Percentiles rank a stretch among this genome's conserved stretches.
These are phyloP conservation scores for Bipolaris sorokiniana DNA, from an alignment of 2,329 filamentous ascomycete genomes.

Conservation along the genomic window DNA sequence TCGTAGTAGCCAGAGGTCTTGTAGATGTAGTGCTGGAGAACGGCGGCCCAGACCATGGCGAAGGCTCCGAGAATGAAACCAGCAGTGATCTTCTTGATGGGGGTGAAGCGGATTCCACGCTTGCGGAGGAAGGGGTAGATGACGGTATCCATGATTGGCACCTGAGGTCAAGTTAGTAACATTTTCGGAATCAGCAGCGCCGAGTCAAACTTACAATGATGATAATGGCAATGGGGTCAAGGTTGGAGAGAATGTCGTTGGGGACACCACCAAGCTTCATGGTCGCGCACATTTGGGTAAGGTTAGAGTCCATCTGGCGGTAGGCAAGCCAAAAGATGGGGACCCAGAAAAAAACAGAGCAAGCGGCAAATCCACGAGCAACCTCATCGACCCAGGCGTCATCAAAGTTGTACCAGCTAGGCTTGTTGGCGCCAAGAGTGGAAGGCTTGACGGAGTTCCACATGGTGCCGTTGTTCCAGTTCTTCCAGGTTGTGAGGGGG, in stretches of 20 bases:
- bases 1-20: slow-evolving; percentile 57
- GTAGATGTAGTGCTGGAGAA: slow-evolving; percentile 67
- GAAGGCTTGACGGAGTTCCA: slow-evolving; percentile 73
- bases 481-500: slow-evolving; percentile 61
- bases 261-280: slow-evolving; percentile 73
- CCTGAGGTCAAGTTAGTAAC: slow-evolving; percentile 53
- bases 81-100: slow-evolving; percentile 75
- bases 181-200: slow-evolving; percentile 68
- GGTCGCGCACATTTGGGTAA: slow-evolving; percentile 68
- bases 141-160: slow-evolving; percentile 59
- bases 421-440: slow-evolving; percentile 61
- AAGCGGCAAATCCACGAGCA: slow-evolving; percentile 61
- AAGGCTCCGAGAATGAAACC: slow-evolving; percentile 71
- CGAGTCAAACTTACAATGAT: slow-evolving; percentile 62
- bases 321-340: slow-evolving; percentile 72
- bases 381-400: slow-evolving; percentile 85
- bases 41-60: slow-evolving; percentile 64
- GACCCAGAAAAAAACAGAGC: slow-evolving; percentile 62
- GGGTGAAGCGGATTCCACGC: slow-evolving; percentile 69
- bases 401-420: slow-evolving; percentile 77
- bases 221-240: slow-evolving; percentile 76
- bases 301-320: slow-evolving; percentile 70
- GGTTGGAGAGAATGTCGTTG: slow-evolving; percentile 78
- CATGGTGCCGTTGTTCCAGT: slow-evolving; percentile 62
- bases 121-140: slow-evolving; percentile 73